These are phyloP conservation scores for Penicillium odoratum DNA, from an alignment of 495 filamentous ascomycete genomes.

Conservation along the genomic window DNA sequence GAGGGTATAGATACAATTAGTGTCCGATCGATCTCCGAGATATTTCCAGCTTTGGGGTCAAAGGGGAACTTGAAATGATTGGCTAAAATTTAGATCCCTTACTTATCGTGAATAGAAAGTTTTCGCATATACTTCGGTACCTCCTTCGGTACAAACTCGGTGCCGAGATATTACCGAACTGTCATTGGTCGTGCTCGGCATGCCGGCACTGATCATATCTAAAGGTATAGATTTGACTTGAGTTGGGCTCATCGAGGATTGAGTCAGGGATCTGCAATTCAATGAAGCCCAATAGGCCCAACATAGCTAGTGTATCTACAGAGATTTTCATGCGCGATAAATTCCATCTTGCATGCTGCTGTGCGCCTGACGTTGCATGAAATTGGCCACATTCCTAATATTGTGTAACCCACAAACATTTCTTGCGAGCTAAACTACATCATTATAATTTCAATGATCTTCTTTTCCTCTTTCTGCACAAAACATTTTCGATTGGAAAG, in stretches of 20 bases:
- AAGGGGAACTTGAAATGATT: slow-evolving; percentile 2
- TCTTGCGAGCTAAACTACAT: background rate
- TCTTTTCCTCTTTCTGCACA: background rate
- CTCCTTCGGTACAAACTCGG: slow-evolving; percentile 15
- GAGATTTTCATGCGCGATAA: background rate
- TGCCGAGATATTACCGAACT: slow-evolving; percentile 17
- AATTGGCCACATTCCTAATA: background rate
- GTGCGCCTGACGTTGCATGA: background rate
- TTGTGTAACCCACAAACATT: background rate
- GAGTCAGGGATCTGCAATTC: background rate
- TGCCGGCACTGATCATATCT: slow-evolving; percentile 3
- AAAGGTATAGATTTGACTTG: background rate
- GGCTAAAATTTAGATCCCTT: background rate
- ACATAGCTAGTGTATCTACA: background rate
- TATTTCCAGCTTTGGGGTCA: background rate
- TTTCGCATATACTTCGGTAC: slow-evolving; percentile 10
- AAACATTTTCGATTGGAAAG: background rate
- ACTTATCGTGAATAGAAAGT: background rate
- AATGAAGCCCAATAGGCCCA: background rate
- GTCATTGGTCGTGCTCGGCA: background rate
- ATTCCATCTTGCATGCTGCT: background rate
- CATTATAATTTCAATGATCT: background rate
- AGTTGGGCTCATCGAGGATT: background rate
- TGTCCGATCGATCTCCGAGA: slow-evolving; percentile 22
- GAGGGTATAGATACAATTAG: background rate